These are phyloP conservation scores for Cardamine chenopodiifolia DNA, from an alignment of 345 rosid genomes.

Conservation along the genomic window DNA sequence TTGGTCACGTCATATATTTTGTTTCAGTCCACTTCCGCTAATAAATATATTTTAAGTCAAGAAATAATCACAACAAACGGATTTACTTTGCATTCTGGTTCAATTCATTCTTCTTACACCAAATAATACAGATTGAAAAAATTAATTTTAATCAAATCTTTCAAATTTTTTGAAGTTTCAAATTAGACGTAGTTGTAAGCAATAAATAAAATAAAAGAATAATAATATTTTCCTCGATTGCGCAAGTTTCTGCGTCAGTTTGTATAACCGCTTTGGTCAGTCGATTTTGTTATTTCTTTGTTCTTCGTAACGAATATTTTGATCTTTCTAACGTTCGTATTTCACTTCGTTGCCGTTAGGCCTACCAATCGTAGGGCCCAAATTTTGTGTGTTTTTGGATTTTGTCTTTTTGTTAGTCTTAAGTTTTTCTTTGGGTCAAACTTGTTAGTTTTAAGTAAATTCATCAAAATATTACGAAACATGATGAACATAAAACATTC, in stretches of 20 bases:
- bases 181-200: background rate
- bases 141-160: background rate
- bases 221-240: background rate
- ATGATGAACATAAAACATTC: background rate
- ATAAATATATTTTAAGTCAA: background rate
- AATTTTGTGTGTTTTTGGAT: background rate
- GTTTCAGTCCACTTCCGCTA: background rate
- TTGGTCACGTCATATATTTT: background rate
- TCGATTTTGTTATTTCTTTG: background rate
- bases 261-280: background rate
- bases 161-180: background rate
- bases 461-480: background rate
- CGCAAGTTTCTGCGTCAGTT: background rate
- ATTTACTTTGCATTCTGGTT: background rate
- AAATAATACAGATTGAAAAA: background rate
- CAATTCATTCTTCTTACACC: background rate
- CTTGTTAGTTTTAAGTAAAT: too few species aligned
- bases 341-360: background rate
- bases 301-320: background rate
- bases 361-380: background rate
- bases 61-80: background rate
- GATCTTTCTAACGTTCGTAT: background rate
- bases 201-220: background rate
- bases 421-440: too few species aligned
- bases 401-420: background rate